Evolutionary conservation across 2,329 filamentous ascomycete species (phyloP).

Genomic region (Fusarium coicis): DNA sequence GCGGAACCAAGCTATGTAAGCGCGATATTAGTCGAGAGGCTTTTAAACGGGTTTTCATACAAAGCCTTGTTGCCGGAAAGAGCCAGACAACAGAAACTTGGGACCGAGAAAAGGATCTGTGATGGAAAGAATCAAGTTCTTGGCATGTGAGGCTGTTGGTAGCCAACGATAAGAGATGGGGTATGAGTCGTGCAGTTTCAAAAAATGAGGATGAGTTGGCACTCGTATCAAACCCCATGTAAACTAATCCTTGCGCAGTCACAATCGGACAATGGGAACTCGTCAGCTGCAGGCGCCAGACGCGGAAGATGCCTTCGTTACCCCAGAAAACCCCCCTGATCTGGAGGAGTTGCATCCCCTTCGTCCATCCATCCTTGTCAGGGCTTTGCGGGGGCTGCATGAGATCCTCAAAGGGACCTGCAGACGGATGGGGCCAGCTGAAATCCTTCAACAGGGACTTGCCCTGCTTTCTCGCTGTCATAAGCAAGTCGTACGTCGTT

Average conservation of each 20-base stretch:
- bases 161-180: background rate
- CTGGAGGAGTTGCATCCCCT: constrained; percentile 15
- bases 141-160: background rate
- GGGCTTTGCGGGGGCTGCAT: constrained; percentile 16
- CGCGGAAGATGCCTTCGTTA: background rate
- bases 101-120: background rate
- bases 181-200: background rate
- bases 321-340: constrained; percentile 21
- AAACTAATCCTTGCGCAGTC: background rate
- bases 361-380: constrained; percentile 30
- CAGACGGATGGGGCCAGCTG: background rate
- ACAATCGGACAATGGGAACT: background rate
- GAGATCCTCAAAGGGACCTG: background rate
- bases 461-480: background rate
- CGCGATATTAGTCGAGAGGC: background rate
- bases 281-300: background rate
- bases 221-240: background rate
- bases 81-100: background rate
- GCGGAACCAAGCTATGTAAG: background rate
- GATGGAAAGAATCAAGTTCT: background rate
- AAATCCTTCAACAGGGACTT: background rate
- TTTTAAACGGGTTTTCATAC: background rate
- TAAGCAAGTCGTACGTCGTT: background rate
- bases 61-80: background rate
- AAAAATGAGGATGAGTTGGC: background rate